Conservation (phyloP, 2,329 filamentous ascomycete genomes). For the Fusarium phyllophilum region DNA sequence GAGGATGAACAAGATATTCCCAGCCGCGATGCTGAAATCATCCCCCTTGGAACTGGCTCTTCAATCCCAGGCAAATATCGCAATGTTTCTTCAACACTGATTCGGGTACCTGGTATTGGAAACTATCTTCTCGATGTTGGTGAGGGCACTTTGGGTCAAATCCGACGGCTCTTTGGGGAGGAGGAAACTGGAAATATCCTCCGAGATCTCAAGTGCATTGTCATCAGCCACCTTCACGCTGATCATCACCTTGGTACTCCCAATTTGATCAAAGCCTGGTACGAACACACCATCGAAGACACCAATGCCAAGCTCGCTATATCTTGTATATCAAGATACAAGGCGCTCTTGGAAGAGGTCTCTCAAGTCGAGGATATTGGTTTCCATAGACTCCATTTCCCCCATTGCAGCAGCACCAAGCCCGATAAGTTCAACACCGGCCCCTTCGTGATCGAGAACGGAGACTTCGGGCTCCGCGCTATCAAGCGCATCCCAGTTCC, state of each 20-base stretch:
- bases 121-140: conserved; percentile 92
- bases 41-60: conserved; percentile 90
- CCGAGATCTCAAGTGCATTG: conserved; percentile 81
- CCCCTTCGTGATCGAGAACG: conserved; percentile 52
- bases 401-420: conserved; percentile 39
- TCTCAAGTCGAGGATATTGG: conserved; percentile 80
- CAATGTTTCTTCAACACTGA: conserved; percentile 89
- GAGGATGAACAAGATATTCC: conserved; percentile 72
- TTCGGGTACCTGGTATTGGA: conserved; percentile 86
- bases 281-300: conserved; percentile 60
- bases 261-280: conserved; percentile 86
- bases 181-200: conserved; percentile 76
- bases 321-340: conserved; percentile 76
- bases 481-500: conserved; percentile 75
- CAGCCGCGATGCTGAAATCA: conserved; percentile 80
- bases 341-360: conserved; percentile 82
- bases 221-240: conserved; percentile 95
- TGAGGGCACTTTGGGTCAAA: conserved; percentile 90
- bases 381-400: conserved; percentile 61
- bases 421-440: conserved; percentile 46
- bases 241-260: conserved; percentile 92
- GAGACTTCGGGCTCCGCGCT: conserved; percentile 69
- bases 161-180: conserved; percentile 76
- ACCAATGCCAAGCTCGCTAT: conserved; percentile 66
- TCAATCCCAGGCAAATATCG: conserved; percentile 91